A percentile compares a stretch with the other conserved stretches of the same genome.
phyloP scores from a whole-genome alignment of 192 early-diverging fungal genomes.

The Allomyces javanicus region DNA sequence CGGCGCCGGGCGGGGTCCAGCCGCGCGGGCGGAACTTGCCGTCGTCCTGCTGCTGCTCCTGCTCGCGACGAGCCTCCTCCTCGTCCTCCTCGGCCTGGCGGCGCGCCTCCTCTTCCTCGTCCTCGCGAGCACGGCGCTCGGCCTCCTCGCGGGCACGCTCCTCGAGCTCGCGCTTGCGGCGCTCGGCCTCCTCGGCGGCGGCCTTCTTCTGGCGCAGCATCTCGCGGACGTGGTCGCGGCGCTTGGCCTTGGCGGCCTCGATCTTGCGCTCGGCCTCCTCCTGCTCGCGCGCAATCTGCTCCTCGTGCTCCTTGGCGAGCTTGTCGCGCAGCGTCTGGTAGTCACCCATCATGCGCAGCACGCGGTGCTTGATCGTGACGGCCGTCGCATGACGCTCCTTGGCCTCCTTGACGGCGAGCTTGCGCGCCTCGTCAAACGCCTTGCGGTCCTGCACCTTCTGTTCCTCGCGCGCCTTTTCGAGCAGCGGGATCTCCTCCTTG shows the following conservation, averaged over 20 bases:
- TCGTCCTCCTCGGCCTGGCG: conserved; percentile 17
- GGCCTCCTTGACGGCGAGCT: conserved; percentile 45
- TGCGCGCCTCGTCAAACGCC: conserved; percentile 50
- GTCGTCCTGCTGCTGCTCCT: no score
- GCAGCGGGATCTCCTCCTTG: conserved; percentile 70
- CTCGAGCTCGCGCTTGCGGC: conserved; percentile 8
- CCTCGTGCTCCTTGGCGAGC: conserved; percentile 38
- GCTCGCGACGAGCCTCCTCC: conserved; percentile 20
- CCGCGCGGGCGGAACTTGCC: neutral
- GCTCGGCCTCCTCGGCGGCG: conserved; percentile 16
- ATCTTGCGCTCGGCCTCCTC: conserved; percentile 37
- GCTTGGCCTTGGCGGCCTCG: conserved; percentile 47
- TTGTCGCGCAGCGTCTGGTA: conserved; percentile 36
- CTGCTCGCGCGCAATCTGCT: conserved; percentile 33
- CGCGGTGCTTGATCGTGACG: conserved; percentile 53
- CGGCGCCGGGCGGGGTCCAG: conserved; percentile 12
- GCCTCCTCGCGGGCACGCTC: conserved; percentile 12
- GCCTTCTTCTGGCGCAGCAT: conserved; percentile 26
- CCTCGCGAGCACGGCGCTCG: conserved; percentile 21
- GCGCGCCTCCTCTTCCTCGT: conserved; percentile 16
- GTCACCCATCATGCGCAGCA: conserved; percentile 64
- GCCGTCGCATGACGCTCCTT: conserved; percentile 45
- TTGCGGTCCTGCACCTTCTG: conserved; percentile 71
- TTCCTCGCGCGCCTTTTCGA: conserved; percentile 73
- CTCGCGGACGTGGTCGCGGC: conserved; percentile 38